Evolutionary conservation across 1,284 basidiomycete genomes (phyloP).

Genomic region (Flammula alnicola): DNA sequence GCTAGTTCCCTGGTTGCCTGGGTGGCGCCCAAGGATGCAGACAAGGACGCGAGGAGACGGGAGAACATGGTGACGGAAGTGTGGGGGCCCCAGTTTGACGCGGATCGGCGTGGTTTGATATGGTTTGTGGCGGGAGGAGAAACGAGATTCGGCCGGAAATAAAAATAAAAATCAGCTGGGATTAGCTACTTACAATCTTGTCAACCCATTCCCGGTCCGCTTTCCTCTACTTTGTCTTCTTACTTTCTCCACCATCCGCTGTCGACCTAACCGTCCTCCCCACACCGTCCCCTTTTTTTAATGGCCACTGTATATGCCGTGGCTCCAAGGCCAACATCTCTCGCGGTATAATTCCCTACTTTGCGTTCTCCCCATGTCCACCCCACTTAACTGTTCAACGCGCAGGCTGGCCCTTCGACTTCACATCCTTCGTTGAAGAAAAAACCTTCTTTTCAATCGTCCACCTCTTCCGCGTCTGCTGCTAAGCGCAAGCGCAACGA

Average conservation of each 20-base stretch:
- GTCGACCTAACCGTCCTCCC: conserved; percentile 20
- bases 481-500: conserved; percentile 49
- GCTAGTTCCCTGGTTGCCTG: conserved; percentile 58
- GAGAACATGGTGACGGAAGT: conserved; percentile 23
- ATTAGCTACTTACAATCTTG: conserved; percentile 14
- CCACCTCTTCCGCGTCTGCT: conserved; percentile 13
- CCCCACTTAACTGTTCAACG: conserved; percentile 38
- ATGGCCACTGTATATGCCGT: conserved; percentile 44
- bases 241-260: conserved; percentile 22
- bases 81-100: conserved; percentile 13
- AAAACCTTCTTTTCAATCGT: conserved; percentile 34
- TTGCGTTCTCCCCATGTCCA: conserved; percentile 31
- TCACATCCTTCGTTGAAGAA: conserved; percentile 36
- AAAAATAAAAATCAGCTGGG: conserved; percentile 25
- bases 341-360: conserved; percentile 24
- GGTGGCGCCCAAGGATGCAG: conserved; percentile 42
- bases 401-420: conserved; percentile 41
- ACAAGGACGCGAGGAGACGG: conserved; percentile 33
- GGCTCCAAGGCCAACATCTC: conserved; percentile 31
- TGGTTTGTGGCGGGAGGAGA: conserved; percentile 15
- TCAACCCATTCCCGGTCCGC: conserved; percentile 32
- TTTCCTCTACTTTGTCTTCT: conserved; percentile 25
- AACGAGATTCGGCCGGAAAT: conserved; percentile 23
- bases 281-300: too few species aligned
- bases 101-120: conserved; percentile 26